A percentile compares a stretch with the other conserved stretches of the same genome.
These are phyloP conservation scores for Triangularia setosa DNA, from an alignment of 2,329 filamentous ascomycete genomes.

Conservation along the genomic window DNA sequence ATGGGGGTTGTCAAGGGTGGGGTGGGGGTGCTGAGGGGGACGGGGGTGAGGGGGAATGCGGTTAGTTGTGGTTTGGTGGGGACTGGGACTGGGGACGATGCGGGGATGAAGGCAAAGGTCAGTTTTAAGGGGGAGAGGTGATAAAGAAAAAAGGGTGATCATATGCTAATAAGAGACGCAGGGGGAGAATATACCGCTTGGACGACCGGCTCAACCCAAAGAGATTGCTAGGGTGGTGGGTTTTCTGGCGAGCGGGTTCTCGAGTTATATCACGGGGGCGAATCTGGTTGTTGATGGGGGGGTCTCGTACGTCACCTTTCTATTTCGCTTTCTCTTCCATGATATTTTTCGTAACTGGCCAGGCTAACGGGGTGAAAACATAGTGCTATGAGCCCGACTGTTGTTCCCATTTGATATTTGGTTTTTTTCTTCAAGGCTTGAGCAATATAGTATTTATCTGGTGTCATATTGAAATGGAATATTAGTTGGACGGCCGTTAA, in stretches of 20 bases:
- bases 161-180: conserved; percentile 41
- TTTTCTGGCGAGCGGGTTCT: conserved; percentile 60
- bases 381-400: conserved; percentile 18
- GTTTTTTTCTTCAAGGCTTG: too few relatives aligned
- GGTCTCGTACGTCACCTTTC: conserved; percentile 35
- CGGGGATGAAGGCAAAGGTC: conserved; percentile 36
- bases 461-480: too few relatives aligned
- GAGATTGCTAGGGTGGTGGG: conserved; percentile 59
- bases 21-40: conserved; percentile 54
- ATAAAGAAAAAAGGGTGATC: conserved; percentile 20
- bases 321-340: too few relatives aligned
- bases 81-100: conserved; percentile 38
- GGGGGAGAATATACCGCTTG: conserved; percentile 51
- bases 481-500: too few relatives aligned
- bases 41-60: conserved; percentile 56
- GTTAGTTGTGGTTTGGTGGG: conserved; percentile 40
- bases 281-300: conserved; percentile 62
- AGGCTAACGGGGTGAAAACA: neutral
- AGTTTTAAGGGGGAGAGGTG: conserved; percentile 32
- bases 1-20: conserved; percentile 57
- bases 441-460: too few relatives aligned
- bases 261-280: conserved; percentile 57
- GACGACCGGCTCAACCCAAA: conserved; percentile 52
- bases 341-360: too few relatives aligned
- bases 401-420: conserved; percentile 13